Conservation (phyloP, 2,329 filamentous ascomycete species). For the Arachnopeziza araneosa region DNA sequence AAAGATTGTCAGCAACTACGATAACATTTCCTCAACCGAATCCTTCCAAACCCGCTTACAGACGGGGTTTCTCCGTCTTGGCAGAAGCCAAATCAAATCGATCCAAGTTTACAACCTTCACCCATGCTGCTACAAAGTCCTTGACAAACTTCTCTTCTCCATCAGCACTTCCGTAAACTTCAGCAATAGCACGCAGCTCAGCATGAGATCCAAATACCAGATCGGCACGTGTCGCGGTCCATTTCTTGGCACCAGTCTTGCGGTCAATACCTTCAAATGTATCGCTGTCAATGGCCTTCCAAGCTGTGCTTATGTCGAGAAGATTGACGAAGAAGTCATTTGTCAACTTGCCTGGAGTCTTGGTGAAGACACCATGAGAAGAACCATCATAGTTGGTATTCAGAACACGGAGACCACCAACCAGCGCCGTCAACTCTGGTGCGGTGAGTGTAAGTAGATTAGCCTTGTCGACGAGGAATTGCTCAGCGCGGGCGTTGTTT, state of each 20-base stretch:
- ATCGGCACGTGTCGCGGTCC: slow-evolving; percentile 50
- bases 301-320: slow-evolving; percentile 59
- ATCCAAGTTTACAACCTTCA: slow-evolving; percentile 55
- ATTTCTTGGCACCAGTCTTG: slow-evolving; percentile 50
- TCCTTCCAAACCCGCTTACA: not conserved
- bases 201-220: slow-evolving; percentile 53
- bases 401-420: slow-evolving; percentile 67
- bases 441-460: slow-evolving; percentile 64
- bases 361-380: slow-evolving; percentile 61
- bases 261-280: slow-evolving; percentile 49
- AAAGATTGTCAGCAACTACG: no score
- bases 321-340: slow-evolving; percentile 83
- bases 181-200: slow-evolving; percentile 51
- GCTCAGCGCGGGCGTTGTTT: slow-evolving; percentile 57
- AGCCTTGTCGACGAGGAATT: slow-evolving; percentile 66
- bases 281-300: slow-evolving; percentile 45
- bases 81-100: slow-evolving; percentile 40
- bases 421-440: slow-evolving; percentile 64
- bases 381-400: slow-evolving; percentile 69
- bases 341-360: slow-evolving; percentile 60
- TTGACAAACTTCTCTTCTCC: slow-evolving; percentile 46
- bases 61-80: not conserved
- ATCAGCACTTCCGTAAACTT: slow-evolving; percentile 49
- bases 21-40: no score
- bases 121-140: slow-evolving; percentile 53